Evolutionary conservation across 169 alveolate genomes (phyloP), one percentile per base, ranked within the genome.

Genomic region (Cryptosporidium sp.): DNA sequence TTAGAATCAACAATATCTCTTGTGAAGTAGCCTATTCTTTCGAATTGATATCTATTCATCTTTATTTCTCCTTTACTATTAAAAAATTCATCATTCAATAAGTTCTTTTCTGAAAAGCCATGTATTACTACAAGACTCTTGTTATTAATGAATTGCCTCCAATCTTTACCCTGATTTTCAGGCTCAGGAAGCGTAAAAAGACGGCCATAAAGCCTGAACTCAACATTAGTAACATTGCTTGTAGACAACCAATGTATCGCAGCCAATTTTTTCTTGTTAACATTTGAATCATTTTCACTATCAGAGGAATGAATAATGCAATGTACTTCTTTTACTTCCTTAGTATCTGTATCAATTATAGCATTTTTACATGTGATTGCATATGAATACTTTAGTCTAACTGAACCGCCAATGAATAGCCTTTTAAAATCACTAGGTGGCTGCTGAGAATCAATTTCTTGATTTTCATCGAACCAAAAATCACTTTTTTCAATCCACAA

Each of bases 11-110:
- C 71, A 8, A 73, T 44, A n/a, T 73, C 86, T 56, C 86, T 53
- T 73, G 86, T 73, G 8, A 95, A 96, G 89, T 93, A 96, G 21
- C 97, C 98, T 23, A 95, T 84, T 91, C 98, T 95, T 69, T 95
- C 97, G 85, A 96, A 96, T 91, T 96, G 94, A 93, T 93, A 94
- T 73, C 95, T 93, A 61, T 95, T 73, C 39, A 60, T 33, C 96
- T 67, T 84, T 65, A 95, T 92, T n/a, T 87, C 89, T 21, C 86
- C 85, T 39, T 92, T 75, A 51, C 85, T 71, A 69, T 92, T 69
- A 29, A 35, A n/a, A 16, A 73, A 56, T 8, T 73, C 71, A 33
- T 73, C 70, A 35, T 42, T n/a, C 8, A 73, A 37, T 53, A 73
- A 53, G 35, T 52, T 73, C 39, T 56, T 73, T 60, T 73, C 86